These are phyloP conservation scores for Cladosporium sp. DNA, from an alignment of 2,329 filamentous ascomycete genomes.

Conservation along the genomic window DNA sequence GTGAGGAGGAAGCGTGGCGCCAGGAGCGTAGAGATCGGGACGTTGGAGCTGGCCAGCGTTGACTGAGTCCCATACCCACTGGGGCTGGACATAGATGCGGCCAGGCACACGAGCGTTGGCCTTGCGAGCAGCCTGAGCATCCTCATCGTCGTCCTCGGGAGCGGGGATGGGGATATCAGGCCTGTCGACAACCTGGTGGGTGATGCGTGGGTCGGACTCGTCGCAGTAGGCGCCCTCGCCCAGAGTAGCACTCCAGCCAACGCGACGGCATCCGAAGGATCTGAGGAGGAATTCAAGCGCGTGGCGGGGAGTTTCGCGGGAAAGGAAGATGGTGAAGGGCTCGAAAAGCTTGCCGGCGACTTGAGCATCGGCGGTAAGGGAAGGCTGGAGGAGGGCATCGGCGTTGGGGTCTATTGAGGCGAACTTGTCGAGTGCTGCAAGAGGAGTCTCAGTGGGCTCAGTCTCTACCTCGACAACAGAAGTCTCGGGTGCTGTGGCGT, in stretches of 20 bases:
- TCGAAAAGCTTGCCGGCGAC: constrained; percentile 78
- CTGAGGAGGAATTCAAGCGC: constrained; percentile 90
- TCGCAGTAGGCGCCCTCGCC: constrained; percentile 91
- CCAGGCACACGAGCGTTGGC: constrained; percentile 77
- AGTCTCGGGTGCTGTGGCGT: constrained; percentile 37
- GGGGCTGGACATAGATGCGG: constrained; percentile 88
- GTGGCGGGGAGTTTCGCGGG: constrained; percentile 86
- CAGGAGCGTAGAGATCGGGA: constrained; percentile 85
- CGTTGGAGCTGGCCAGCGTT: constrained; percentile 88
- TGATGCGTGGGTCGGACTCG: constrained; percentile 84
- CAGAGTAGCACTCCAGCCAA: constrained; percentile 90
- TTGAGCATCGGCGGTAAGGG: constrained; percentile 55
- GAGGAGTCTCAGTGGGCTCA: constrained; percentile 30
- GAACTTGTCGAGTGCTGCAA: constrained; percentile 79
- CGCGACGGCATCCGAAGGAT: constrained; percentile 90
- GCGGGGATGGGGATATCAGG: constrained; percentile 62
- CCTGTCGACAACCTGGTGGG: constrained; percentile 93
- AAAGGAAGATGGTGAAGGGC: constrained; percentile 87
- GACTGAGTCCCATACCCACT: constrained; percentile 97
- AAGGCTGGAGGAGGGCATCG: constrained; percentile 81
- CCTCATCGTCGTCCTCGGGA: constrained; percentile 50
- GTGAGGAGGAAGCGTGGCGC: constrained; percentile 87
- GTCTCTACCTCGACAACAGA: constrained; percentile 36
- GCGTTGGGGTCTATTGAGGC: constrained; percentile 80
- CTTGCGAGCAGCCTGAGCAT: constrained; percentile 50